Conservation (phyloP, 495 filamentous ascomycete species). For the Penicillium coprophilum region DNA sequence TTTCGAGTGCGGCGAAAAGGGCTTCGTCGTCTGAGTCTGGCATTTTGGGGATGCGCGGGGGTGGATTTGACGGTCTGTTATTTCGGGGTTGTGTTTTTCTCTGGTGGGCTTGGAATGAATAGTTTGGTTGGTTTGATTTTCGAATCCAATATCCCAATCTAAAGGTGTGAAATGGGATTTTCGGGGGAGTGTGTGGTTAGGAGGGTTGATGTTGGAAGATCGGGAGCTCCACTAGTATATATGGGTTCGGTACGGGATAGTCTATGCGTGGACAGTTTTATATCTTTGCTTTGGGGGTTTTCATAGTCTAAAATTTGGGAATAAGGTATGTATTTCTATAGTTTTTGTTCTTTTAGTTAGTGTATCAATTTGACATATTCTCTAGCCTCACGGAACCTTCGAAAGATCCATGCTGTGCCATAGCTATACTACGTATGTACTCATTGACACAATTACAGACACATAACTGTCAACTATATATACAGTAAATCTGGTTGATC, state of each 20-base stretch:
- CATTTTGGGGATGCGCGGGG: constrained; percentile 26
- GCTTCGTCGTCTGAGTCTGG: constrained; percentile 65
- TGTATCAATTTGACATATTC: background rate
- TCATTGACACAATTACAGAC: background rate
- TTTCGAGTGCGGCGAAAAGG: constrained; percentile 67
- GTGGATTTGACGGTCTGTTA: background rate
- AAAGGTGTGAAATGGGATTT: background rate
- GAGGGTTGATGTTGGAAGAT: constrained; percentile 8
- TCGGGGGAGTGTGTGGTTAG: constrained; percentile 9
- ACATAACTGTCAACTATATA: background rate
- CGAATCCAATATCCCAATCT: background rate
- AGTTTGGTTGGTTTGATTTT: background rate
- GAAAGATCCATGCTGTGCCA: background rate
- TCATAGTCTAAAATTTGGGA: background rate
- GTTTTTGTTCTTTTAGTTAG: background rate
- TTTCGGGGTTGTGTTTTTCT: background rate
- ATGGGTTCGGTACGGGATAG: constrained; percentile 2
- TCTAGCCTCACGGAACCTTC: background rate
- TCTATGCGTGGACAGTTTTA: constrained; percentile 1
- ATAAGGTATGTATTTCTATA: background rate
- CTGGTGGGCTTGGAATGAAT: background rate
- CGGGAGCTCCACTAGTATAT: constrained; percentile 14
- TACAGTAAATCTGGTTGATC: background rate
- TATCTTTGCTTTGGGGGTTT: background rate
- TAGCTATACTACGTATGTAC: background rate